These are phyloP conservation scores for Fusarium siculi DNA, from an alignment of 2,329 filamentous ascomycete species.

Conservation along the genomic window DNA sequence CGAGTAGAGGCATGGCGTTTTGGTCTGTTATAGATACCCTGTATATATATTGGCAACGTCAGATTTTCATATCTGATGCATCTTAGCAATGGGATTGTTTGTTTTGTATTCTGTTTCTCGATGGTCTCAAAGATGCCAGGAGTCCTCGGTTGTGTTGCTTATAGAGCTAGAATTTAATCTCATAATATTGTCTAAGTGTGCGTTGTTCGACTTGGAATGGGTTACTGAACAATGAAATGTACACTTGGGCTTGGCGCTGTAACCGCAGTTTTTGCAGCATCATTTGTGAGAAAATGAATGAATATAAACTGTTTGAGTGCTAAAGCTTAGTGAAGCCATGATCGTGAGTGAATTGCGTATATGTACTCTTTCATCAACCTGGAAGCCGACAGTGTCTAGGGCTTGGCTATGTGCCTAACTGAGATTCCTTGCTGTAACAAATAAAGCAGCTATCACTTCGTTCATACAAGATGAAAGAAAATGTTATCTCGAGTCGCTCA, in stretches of 20 bases:
- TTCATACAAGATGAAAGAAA: neutral
- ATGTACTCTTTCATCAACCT: neutral
- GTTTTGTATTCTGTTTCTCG: neutral
- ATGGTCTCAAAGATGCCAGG: neutral
- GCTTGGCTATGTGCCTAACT: neutral
- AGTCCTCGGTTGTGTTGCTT: neutral
- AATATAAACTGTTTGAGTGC: neutral
- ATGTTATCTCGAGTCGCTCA: neutral
- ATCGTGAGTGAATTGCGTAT: neutral
- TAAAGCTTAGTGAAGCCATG: neutral
- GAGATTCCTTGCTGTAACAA: neutral
- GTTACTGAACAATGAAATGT: neutral
- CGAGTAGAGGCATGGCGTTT: constrained; percentile 19
- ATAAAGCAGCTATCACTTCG: neutral
- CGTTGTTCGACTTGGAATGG: neutral
- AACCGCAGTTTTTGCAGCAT: neutral
- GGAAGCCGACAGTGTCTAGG: fast-evolving
- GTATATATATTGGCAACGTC: constrained; percentile 6
- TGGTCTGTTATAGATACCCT: constrained; percentile 36
- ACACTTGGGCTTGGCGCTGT: too few species aligned
- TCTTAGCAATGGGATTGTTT: neutral
- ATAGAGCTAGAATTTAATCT: neutral
- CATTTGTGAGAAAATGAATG: neutral
- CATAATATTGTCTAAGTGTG: neutral
- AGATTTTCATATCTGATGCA: neutral